A percentile compares a stretch with the other conserved stretches of the same genome.
Conservation (phyloP, 805 yeast genomes). For the Pichia deserticola region DNA sequence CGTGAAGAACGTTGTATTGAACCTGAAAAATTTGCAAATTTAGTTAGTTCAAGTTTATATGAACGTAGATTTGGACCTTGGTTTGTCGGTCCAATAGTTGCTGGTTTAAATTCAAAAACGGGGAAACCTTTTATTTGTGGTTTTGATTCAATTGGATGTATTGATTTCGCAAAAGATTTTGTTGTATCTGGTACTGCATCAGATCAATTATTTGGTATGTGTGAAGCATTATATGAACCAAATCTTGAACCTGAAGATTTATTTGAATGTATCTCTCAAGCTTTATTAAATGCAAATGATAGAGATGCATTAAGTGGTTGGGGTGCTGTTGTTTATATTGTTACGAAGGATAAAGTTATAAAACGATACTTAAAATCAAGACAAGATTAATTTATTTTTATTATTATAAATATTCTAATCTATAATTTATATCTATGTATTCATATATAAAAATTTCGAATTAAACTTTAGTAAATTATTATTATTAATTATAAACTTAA, state of each 20-base stretch:
- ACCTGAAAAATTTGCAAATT: constrained; percentile 88
- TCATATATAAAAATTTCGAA: too few relatives aligned
- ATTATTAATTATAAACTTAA: too few relatives aligned
- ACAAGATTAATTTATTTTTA: constrained; percentile 58
- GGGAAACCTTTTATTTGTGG: constrained; percentile 88
- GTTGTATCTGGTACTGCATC: constrained; percentile 93
- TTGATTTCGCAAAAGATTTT: constrained; percentile 90
- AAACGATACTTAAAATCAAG: constrained; percentile 87
- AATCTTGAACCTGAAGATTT: constrained; percentile 88
- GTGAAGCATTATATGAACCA: constrained; percentile 94
- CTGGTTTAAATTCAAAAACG: constrained; percentile 82
- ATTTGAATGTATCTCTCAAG: constrained; percentile 92
- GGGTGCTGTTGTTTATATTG: constrained; percentile 93
- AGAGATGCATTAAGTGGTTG: constrained; percentile 97
- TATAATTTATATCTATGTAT: too few relatives aligned
- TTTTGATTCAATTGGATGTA: constrained; percentile 93
- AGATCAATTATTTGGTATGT: constrained; percentile 98
- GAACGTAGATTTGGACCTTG: constrained; percentile 93
- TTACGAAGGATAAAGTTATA: constrained; percentile 85
- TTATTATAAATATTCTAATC: neutral
- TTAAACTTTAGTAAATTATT: too few relatives aligned
- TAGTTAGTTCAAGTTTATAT: constrained; percentile 83
- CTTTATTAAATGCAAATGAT: constrained; percentile 88
- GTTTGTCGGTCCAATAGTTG: constrained; percentile 94
- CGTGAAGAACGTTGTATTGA: constrained; percentile 88